Evolutionary conservation across 2,329 filamentous ascomycete species (phyloP), one percentile per base, ranked within the genome.

Genomic region (Cordyceps cateniannulata): DNA sequence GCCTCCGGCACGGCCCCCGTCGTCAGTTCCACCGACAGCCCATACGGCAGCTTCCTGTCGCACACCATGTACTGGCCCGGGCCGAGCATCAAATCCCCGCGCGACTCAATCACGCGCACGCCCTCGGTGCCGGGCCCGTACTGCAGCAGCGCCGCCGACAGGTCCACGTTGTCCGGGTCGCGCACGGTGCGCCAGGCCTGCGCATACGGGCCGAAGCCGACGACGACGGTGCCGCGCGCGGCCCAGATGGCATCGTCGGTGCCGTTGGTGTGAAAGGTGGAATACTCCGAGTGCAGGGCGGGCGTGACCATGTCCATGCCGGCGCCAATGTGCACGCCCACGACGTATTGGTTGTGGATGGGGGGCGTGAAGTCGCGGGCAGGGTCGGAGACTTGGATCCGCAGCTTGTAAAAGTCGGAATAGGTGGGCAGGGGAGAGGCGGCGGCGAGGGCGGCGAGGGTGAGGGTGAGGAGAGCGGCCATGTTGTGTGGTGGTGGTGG

Each of bases 21-120:
- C n/a, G 58, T 53, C 58, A 53, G 24, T 40, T 60, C 49, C 5
- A 60, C 58, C 38, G 49, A 14, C 22, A 54, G 49, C 3, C 58
- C 58, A 29, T 54, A 60, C 18, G 49, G 49, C 25, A 54, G 25
- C 25, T 35, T 20, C n/a, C 49, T 12, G 14, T 60, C 58, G 22
- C 58, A 60, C 3, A 60, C 49, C 40, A 60, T 54, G 58, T 53
- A 60, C 40, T 60, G 58, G 8, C 49, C 49, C 1, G 58, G 58
- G 1, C 58, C 58, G 1, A 60, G 58, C 49, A 50, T 48, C 14
- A 53, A 27, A 7, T 40, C 40, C 4, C 58, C 58, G 3, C 16
- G 3, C 27, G 47, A 20, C 9, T 22, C 27, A 6, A 47, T 47
- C 2, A 60, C 50, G 20, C 58, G 25, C 14, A 60, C 58, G 29